Conservation (phyloP, 495 filamentous ascomycete genomes). For the Amniculicola lignicola region DNA sequence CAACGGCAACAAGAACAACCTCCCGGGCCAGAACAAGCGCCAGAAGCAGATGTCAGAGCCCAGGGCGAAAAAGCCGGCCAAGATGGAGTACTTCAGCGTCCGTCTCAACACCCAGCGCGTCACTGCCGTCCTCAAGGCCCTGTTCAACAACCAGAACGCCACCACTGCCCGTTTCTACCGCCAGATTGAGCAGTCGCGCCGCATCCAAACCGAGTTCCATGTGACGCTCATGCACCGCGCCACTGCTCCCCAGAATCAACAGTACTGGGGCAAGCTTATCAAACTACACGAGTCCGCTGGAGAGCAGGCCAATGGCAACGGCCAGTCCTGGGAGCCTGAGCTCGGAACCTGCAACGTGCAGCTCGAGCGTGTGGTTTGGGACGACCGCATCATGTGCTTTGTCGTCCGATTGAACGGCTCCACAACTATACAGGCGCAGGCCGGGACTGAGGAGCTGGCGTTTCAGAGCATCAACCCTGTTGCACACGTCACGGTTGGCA, state of each 20-base stretch:
- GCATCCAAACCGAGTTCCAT: conserved; percentile 84
- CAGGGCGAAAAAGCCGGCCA: conserved; percentile 42
- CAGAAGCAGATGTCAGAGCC: not conserved
- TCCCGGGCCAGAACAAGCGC: conserved; percentile 7
- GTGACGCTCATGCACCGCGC: conserved; percentile 88
- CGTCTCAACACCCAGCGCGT: conserved; percentile 59
- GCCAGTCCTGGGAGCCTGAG: conserved; percentile 38
- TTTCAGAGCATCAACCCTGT: conserved; percentile 73
- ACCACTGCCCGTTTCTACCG: conserved; percentile 64
- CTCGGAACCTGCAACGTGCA: conserved; percentile 55
- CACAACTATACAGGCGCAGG: conserved; percentile 14
- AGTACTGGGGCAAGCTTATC: conserved; percentile 69
- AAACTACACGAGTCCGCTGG: conserved; percentile 31
- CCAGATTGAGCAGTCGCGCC: conserved; percentile 65
- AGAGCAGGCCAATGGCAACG: conserved; percentile 4
- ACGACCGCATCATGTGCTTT: conserved; percentile 82
- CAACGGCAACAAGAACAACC: conserved; percentile 31
- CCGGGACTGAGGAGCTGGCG: conserved; percentile 43
- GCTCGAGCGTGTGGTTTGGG: conserved; percentile 71
- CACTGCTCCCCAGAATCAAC: conserved; percentile 52
- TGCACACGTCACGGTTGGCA: conserved; percentile 90
- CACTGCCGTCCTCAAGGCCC: conserved; percentile 58
- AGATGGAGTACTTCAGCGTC: conserved; percentile 83
- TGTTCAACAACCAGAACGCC: conserved; percentile 56
- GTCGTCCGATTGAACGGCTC: conserved; percentile 62